These are phyloP conservation scores for Comarum palustre DNA, from an alignment of 306 rosid species.

Conservation along the genomic window DNA sequence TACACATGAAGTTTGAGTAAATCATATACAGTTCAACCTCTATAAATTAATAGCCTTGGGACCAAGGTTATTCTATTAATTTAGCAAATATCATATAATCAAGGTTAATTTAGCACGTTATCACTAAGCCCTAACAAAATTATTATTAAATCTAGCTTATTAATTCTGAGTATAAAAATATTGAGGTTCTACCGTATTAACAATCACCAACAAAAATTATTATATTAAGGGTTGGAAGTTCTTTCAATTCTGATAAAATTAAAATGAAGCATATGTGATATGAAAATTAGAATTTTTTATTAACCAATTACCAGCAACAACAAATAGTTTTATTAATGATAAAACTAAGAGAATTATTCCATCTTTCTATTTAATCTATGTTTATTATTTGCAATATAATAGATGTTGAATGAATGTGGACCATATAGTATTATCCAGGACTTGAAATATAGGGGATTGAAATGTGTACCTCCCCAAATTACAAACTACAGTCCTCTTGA, in stretches of 20 bases:
- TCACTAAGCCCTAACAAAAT: too few relatives aligned
- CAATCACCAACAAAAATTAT: background rate
- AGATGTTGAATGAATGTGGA: background rate
- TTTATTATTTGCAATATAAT: background rate
- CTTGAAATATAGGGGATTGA: background rate
- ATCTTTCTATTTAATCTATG: background rate
- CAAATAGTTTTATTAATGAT: background rate
- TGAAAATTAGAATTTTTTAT: background rate
- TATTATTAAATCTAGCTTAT: too few relatives aligned
- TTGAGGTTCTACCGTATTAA: too few relatives aligned
- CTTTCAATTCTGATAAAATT: background rate
- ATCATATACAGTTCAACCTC: background rate
- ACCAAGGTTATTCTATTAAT: too few relatives aligned
- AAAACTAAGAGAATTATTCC: background rate
- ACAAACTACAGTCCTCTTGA: too few relatives aligned
- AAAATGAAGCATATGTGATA: background rate
- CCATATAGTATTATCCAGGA: background rate
- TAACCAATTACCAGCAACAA: background rate
- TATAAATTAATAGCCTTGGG: too few relatives aligned
- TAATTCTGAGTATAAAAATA: too few relatives aligned
- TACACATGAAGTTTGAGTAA: slow-evolving; percentile 15
- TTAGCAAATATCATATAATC: too few relatives aligned
- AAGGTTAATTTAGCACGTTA: too few relatives aligned
- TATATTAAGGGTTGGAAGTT: background rate
- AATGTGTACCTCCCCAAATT: too few relatives aligned